These are phyloP conservation scores for Iris macrosiphon DNA, from an alignment of 106 monocot species.

Conservation along the genomic window DNA sequence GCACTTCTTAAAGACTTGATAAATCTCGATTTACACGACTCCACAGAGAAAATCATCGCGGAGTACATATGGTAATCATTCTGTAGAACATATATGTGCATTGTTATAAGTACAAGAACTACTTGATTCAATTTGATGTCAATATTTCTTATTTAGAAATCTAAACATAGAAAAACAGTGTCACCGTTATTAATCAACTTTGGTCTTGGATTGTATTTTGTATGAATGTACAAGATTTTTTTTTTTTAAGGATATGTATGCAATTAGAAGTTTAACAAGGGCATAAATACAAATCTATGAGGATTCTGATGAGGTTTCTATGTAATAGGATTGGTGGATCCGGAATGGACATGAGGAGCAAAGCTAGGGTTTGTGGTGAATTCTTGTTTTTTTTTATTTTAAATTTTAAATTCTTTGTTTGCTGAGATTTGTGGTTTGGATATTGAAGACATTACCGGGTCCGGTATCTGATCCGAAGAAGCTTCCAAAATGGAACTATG, in stretches of 20 bases:
- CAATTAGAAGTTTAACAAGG: no score
- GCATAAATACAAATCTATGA: no score
- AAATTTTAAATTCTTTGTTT: neutral
- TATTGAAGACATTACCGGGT: constrained; percentile 31
- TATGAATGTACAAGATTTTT: no score
- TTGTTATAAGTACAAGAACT: no score
- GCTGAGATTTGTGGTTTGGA: neutral
- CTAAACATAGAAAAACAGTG: no score
- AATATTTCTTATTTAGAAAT: no score
- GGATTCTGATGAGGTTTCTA: no score
- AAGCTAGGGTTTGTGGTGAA: constrained; percentile 37
- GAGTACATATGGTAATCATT: constrained; percentile 50
- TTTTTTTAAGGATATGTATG: no score
- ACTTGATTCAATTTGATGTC: no score
- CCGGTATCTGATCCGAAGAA: constrained; percentile 32
- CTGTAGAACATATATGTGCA: no score
- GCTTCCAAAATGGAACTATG: constrained; percentile 71
- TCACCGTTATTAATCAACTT: no score
- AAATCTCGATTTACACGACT: constrained; percentile 35
- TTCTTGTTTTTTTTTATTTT: neutral
- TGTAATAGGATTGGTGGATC: constrained; percentile 45
- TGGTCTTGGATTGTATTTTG: no score
- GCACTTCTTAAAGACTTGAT: constrained; percentile 24
- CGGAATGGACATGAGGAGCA: constrained; percentile 54
- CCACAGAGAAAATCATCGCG: constrained; percentile 54